These are phyloP conservation scores for Epichloe coenophiala DNA, from an alignment of 2,329 filamentous ascomycete genomes.

Conservation along the genomic window DNA sequence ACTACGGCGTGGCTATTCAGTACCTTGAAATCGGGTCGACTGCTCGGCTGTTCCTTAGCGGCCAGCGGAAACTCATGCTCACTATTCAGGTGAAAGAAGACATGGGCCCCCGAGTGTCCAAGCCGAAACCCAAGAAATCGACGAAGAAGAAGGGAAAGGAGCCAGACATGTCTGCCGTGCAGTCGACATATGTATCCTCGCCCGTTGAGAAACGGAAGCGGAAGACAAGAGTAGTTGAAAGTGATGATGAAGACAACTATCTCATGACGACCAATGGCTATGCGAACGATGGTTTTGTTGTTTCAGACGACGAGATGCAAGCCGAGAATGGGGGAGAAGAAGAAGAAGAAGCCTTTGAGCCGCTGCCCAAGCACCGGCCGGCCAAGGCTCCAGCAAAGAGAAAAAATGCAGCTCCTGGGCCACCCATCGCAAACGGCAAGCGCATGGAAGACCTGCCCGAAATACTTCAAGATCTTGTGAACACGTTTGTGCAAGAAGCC, in stretches of 20 bases:
- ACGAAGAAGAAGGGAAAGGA: conserved; percentile 23
- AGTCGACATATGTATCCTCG: conserved; percentile 37
- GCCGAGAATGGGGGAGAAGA: conserved; percentile 22
- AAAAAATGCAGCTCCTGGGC: conserved; percentile 22
- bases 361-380: conserved; percentile 24
- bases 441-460: conserved; percentile 41
- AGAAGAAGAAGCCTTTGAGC: conserved; percentile 31
- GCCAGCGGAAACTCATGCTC: conserved; percentile 32
- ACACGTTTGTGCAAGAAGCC: conserved; percentile 50
- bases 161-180: conserved; percentile 26
- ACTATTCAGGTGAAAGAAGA: conserved; percentile 24
- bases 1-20: conserved; percentile 54
- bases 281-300: conserved; percentile 34
- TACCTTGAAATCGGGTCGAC: conserved; percentile 46
- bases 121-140: conserved; percentile 21
- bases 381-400: conserved; percentile 16
- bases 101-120: conserved; percentile 16
- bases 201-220: conserved; percentile 27
- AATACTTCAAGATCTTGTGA: conserved; percentile 49
- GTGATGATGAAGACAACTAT: conserved; percentile 23
- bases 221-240: conserved; percentile 13
- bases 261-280: conserved; percentile 33
- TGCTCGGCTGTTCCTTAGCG: conserved; percentile 29
- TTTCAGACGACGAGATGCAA: conserved; percentile 23
- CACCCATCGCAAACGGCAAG: conserved; percentile 44